Conservation (phyloP, 1,139 yeast genomes). For the Geotrichum cucujoidarum region DNA sequence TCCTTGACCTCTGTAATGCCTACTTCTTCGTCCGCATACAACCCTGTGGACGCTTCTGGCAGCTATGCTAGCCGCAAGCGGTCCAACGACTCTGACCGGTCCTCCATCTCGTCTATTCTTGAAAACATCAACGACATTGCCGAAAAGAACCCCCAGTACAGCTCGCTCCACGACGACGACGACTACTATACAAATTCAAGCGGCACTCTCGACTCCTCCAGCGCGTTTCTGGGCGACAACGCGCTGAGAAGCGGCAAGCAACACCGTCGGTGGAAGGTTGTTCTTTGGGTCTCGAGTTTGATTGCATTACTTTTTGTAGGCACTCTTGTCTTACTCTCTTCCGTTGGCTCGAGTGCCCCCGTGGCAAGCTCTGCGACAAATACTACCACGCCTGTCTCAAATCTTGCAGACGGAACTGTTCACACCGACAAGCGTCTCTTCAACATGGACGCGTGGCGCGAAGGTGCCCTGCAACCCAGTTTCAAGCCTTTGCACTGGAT, state of each 20-base stretch:
- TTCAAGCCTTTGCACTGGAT: constrained; percentile 17
- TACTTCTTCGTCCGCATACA: not conserved
- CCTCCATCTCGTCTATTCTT: constrained; percentile 16
- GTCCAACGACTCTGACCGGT: constrained; percentile 14
- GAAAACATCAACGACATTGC: constrained; percentile 17
- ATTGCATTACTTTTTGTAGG: constrained; percentile 1
- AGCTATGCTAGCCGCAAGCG: not conserved
- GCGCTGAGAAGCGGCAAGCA: not conserved
- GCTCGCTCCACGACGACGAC: constrained; percentile 1
- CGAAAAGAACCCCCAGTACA: constrained; percentile 5
- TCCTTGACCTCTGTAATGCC: not conserved
- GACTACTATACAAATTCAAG: not conserved
- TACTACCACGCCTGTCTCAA: not conserved
- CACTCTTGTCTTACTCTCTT: not conserved
- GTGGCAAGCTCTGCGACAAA: not conserved
- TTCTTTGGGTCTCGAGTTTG: constrained; percentile 1
- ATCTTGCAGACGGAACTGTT: not conserved
- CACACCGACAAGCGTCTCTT: constrained; percentile 15
- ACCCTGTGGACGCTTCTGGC: not conserved
- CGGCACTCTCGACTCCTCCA: constrained; percentile 1
- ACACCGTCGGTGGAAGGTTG: not conserved
- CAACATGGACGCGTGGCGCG: constrained; percentile 15
- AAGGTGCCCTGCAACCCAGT: constrained; percentile 13
- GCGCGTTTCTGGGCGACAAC: not conserved
- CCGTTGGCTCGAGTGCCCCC: constrained; percentile 1